Evolutionary conservation across 2,329 filamentous ascomycete genomes (phyloP), one percentile per base, ranked within the genome.

Genomic region (Sporothrix pseudoabietina): DNA sequence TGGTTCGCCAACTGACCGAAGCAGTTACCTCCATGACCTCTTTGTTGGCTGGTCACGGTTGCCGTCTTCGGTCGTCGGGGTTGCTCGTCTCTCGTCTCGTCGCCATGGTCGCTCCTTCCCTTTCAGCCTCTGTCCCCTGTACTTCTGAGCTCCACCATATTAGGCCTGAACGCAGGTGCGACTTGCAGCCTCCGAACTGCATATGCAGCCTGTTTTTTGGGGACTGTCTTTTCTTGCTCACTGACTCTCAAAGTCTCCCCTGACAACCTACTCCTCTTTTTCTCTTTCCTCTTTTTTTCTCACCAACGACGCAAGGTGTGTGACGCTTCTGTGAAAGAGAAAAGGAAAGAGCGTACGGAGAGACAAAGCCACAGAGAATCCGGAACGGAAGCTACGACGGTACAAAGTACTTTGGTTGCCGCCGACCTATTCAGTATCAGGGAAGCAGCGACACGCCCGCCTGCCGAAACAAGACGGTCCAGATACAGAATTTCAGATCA

Each of bases 201-300:
- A 57, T 55, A 69, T 55, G 44, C 41, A 49, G 41, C 41, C 66
- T 69, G 44, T 47, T 69, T 54, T 49, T 69, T 35, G 63, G 63
- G 63, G 35, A 26, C 30, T 30, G 10, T 26, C 66, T 16, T 16
- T 69, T 41, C 32, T 10, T 69, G 61, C 61, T 30, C 63, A 69
- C 41, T 32, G 4, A 35, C 39, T 44, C 19, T 35, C 19, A 44
- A n/a, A 47, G 74, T 75, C 74, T 74, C 74, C 74, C 74, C 71
- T 74, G 74, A 74, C 74, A 75, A 75, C 74, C 73, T 66, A 30
- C 55, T 26, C 71, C 61, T 59, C 44, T 71, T 63, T 71, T 71
- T 47, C 22, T 44, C 49, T 10, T 22, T n/a, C n/a, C n/a, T 63
- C 14, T 71, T 41, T 47, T 49, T 57, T 32, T 30, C 39, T 63